Evolutionary conservation across 768 basidiomycete genomes (phyloP).

Genomic region (Leccinum olivaceopallidum): DNA sequence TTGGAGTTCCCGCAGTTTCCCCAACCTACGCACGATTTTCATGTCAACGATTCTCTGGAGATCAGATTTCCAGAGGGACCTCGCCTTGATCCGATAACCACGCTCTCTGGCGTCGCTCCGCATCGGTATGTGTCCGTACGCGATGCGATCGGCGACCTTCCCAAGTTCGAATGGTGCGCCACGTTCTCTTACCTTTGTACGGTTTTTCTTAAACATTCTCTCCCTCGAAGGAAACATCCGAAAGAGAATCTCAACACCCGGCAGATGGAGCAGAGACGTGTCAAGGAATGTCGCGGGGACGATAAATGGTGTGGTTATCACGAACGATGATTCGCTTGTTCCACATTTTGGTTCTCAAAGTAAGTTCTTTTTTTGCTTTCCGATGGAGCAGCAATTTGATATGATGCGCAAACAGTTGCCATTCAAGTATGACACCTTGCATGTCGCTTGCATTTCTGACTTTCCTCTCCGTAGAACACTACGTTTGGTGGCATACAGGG

Average conservation of each 20-base stretch:
- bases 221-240: constrained; percentile 28
- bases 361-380: constrained; percentile 26
- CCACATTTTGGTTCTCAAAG: constrained; percentile 64
- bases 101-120: constrained; percentile 50
- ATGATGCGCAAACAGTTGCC: constrained; percentile 38
- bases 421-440: constrained; percentile 44
- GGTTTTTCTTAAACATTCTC: neutral
- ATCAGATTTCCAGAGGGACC: constrained; percentile 50
- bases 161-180: constrained; percentile 69
- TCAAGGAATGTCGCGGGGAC: constrained; percentile 42
- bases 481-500: too few relatives aligned
- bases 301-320: constrained; percentile 36
- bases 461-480: too few relatives aligned
- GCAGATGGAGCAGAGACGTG: constrained; percentile 14
- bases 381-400: neutral
- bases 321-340: constrained; percentile 63
- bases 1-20: constrained; percentile 41
- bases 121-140: constrained; percentile 60
- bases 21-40: constrained; percentile 45
- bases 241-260: constrained; percentile 5
- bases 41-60: constrained; percentile 41
- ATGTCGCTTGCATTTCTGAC: too few relatives aligned
- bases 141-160: constrained; percentile 75
- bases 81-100: constrained; percentile 44
- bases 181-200: neutral